Evolutionary conservation across 169 alveolate species (phyloP).

Genomic region (Eimeria acervulina): DNA sequence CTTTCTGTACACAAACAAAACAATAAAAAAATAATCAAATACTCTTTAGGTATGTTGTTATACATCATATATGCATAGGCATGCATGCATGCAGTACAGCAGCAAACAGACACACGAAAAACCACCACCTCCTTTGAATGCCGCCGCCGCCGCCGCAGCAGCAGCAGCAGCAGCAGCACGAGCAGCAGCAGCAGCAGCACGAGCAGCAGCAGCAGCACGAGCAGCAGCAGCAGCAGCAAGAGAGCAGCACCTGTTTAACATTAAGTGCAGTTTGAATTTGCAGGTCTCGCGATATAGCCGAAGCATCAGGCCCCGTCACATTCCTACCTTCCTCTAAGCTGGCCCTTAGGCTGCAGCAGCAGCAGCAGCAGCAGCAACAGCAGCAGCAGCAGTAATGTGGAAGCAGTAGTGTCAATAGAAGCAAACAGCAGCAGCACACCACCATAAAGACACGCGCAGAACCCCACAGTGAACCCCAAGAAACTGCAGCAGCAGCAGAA

Average conservation of each 20-base stretch:
- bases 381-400: too few relatives aligned
- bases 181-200: neutral
- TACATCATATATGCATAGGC: neutral
- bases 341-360: constrained; percentile 26
- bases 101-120: neutral
- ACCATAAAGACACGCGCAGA: too few relatives aligned
- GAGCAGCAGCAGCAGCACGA: neutral
- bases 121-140: too few relatives aligned
- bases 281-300: constrained; percentile 12
- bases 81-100: neutral
- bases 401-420: too few relatives aligned
- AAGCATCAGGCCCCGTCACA: neutral
- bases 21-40: too few relatives aligned
- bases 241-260: constrained; percentile 21
- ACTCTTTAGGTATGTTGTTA: too few relatives aligned
- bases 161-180: too few relatives aligned
- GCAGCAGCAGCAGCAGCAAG: neutral
- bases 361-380: neutral
- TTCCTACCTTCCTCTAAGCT: constrained; percentile 16
- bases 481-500: neutral
- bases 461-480: too few relatives aligned
- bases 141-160: too few relatives aligned
- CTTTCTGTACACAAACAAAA: too few relatives aligned
- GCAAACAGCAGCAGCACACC: too few relatives aligned
- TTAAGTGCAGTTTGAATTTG: constrained; percentile 43